Evolutionary conservation across 805 yeast species (phyloP).

Genomic region (Cyberlindnera xylosilytica): DNA sequence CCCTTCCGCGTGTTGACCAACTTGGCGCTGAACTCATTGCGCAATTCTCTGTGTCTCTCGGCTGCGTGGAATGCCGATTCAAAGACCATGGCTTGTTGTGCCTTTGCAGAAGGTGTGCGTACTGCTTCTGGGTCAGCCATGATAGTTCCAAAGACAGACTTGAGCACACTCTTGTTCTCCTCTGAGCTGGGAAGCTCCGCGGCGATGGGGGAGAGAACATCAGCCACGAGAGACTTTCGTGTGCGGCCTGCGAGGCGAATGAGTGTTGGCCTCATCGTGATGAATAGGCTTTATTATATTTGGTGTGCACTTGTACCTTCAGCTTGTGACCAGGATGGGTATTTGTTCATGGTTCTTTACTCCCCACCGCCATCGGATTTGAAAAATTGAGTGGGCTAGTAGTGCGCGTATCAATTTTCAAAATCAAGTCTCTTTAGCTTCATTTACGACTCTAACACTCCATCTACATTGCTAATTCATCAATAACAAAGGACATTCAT

Average conservation of each 20-base stretch:
- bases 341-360: too few species aligned
- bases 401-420: too few species aligned
- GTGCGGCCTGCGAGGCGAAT: background rate
- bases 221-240: background rate
- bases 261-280: background rate
- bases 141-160: conserved; percentile 1
- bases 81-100: conserved; percentile 2
- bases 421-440: too few species aligned
- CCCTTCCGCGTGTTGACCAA: background rate
- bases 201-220: conserved; percentile 7
- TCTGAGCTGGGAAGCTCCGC: conserved; percentile 3
- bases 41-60: background rate
- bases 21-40: background rate
- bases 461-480: background rate
- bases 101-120: too few species aligned
- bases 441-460: too few species aligned
- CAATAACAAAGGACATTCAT: background rate
- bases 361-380: too few species aligned
- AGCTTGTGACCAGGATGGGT: too few species aligned
- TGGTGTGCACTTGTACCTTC: too few species aligned
- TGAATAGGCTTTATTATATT: too few species aligned
- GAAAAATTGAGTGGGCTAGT: too few species aligned
- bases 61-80: conserved; percentile 5
- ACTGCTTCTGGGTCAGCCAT: conserved; percentile 4
- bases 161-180: background rate